Evolutionary conservation across 495 filamentous ascomycete species (phyloP), one percentile per base, ranked within the genome.

Genomic region (Letharia columbiana): DNA sequence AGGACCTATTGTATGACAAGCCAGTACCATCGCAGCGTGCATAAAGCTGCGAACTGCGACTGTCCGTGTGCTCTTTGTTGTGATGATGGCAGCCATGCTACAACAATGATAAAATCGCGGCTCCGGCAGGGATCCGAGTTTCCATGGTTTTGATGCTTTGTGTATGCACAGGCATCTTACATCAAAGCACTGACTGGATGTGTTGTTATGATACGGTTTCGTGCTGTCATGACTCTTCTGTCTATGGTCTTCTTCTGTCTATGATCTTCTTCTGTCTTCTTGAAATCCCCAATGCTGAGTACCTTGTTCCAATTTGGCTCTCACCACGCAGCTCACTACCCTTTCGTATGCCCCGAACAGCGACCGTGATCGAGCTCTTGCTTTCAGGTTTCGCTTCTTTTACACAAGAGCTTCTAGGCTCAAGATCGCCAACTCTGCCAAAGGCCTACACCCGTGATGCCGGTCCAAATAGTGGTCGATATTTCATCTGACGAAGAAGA

Each of bases 401-500:
- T 23, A 13, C 31, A 20, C 45, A 31, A 35, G 18, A 37, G 31
- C 13, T 44, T 2, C 5, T 4, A 37, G 7, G 11, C 15, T 49
- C 41, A 10, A 37, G 13, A 44, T 62, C 41, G 3, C n/a, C 18
- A 35, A 49, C 12, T 12, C 9, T 11, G 1, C 15, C 5, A 37
- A 56, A 9, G 17, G 23, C 47, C 5, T 17, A 10, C 28, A 39
- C n/a, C 2, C 28, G 18, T 33, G 4, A 64, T 45, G 40, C 28
- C 42, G 10, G 35, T 17, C 39, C 33, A 18, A 6, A 45, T 20
- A 1, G 50, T 64, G 23, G 33, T 58, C 20, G 40, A 64, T 18
- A 57, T 31, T 20, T 44, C 50, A 4, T 64, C 50, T 28, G 50
- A 64, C 33, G 62, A 64, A 42, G 62, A 64, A 37, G 40, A 64